Evolutionary conservation across 164 flowering plant genomes (phyloP).

Genomic region (Chimonanthus salicifolius): DNA sequence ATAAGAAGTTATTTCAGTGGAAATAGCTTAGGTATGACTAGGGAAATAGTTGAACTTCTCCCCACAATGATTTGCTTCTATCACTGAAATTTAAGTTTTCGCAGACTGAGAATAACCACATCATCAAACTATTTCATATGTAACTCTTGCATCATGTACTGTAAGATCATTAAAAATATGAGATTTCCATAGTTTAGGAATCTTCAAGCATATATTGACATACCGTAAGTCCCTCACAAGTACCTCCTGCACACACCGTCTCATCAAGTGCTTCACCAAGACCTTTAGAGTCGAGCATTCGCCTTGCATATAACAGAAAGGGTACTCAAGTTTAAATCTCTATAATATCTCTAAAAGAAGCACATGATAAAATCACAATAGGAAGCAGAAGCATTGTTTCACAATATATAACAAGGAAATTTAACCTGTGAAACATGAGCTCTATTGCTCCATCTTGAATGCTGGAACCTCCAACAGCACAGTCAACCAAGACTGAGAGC

Average conservation of each 20-base stretch:
- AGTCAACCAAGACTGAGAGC: conserved; percentile 84
- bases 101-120: too few species aligned
- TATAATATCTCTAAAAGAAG: not conserved
- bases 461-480: conserved; percentile 90
- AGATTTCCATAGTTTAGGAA: not conserved
- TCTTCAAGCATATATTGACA: not conserved
- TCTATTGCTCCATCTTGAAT: conserved; percentile 80
- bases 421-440: conserved; percentile 88
- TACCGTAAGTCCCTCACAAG: conserved; percentile 78
- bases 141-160: too few species aligned
- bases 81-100: too few species aligned
- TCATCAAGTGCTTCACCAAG: conserved; percentile 80
- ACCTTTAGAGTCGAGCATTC: conserved; percentile 60
- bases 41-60: too few species aligned
- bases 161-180: not conserved
- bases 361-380: not conserved
- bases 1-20: too few species aligned
- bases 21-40: too few species aligned
- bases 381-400: not conserved
- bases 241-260: conserved; percentile 40
- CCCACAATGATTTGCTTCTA: too few species aligned
- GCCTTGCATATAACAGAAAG: conserved; percentile 32
- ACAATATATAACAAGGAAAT: conserved; percentile 2
- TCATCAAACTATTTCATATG: too few species aligned
- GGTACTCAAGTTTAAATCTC: conserved; percentile 6